Base-by-base conservation (phyloP, 73 alveolate genomes). In the Symbiodinium natans region DNA sequence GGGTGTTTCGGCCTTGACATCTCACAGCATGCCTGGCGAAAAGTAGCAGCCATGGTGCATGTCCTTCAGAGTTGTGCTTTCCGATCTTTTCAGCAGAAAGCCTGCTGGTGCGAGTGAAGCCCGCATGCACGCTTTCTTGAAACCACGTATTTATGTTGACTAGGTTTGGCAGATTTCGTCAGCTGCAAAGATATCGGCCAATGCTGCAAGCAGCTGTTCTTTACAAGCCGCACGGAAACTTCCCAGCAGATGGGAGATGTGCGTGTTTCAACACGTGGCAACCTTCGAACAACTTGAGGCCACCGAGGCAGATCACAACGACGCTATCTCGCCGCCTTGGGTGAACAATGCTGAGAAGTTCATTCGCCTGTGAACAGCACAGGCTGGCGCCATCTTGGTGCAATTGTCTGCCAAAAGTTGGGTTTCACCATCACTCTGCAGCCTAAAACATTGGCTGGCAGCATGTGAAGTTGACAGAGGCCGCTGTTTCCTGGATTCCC, bases 251-350 rank as follows among this genome's bases (percentile, higher is more conserved):
- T 8, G 63, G 23, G 8, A 10, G 63, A 17, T 10, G 17, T 48
- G 8, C 63, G 17, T 10, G 63, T 48, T 48, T 17, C 63, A 48
- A 48, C 23, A 8, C 8, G 17, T 17, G 63, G 63, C 23, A 10
- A 17, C 63, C 8, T 8, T 48, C 23, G 17, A 48, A 17, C 63
- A 48, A 59, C 77, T 33, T 19, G 36, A 90, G 97, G 97, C 97
- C 31, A 90, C 97, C 2, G 33, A 75, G 23, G 97, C 97, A 8
- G 97, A 90, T 41, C 88, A 71, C 46, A 80, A 15, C 1, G 38
- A 82, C 1, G 97, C 41, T 75, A 73, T 90, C 17, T 90, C 83
- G 39, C 97, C 97, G 17, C 52, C 97, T 9, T 90, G 97, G 97
- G 40, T 90, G 77, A 71, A 73, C 34, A 48, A 88, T 40, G 89